Evolutionary conservation across 2,329 filamentous ascomycete species (phyloP).

Genomic region (Apiospora sp.): DNA sequence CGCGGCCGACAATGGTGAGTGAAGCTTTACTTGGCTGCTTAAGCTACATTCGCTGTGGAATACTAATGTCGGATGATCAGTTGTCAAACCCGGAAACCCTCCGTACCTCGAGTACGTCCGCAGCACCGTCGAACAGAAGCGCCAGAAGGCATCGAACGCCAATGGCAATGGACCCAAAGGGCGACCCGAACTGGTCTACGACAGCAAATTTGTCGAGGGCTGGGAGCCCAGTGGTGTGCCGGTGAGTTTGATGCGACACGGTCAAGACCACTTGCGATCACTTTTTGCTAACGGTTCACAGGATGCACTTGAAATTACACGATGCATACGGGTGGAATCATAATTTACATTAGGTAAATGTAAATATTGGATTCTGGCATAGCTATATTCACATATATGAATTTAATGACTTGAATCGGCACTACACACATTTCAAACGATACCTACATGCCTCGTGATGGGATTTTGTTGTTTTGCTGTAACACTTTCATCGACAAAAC

Average conservation of each 20-base stretch:
- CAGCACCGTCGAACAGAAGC: conserved; percentile 69
- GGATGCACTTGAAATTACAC: conserved; percentile 72
- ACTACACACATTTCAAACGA: neutral
- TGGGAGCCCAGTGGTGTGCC: conserved; percentile 73
- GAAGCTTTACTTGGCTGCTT: neutral
- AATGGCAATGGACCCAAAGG: conserved; percentile 48
- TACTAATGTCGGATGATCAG: conserved; percentile 35
- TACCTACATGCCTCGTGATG: neutral
- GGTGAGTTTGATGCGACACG: conserved; percentile 51
- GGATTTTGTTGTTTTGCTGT: neutral
- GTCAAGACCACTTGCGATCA: too few relatives aligned
- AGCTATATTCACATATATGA: neutral
- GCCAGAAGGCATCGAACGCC: conserved; percentile 47
- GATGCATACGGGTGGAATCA: conserved; percentile 50
- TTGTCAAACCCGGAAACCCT: conserved; percentile 75
- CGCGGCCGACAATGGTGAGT: conserved; percentile 68
- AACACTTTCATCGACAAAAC: neutral
- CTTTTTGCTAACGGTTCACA: conserved; percentile 43
- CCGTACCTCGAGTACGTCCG: conserved; percentile 76
- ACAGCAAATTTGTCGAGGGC: conserved; percentile 69
- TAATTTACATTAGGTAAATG: neutral
- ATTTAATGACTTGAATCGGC: neutral
- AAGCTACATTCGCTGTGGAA: neutral
- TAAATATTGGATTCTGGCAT: neutral
- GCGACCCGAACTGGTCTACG: conserved; percentile 71